These are phyloP conservation scores for Candida silvicultrix DNA, from an alignment of 805 yeast genomes.

Conservation along the genomic window DNA sequence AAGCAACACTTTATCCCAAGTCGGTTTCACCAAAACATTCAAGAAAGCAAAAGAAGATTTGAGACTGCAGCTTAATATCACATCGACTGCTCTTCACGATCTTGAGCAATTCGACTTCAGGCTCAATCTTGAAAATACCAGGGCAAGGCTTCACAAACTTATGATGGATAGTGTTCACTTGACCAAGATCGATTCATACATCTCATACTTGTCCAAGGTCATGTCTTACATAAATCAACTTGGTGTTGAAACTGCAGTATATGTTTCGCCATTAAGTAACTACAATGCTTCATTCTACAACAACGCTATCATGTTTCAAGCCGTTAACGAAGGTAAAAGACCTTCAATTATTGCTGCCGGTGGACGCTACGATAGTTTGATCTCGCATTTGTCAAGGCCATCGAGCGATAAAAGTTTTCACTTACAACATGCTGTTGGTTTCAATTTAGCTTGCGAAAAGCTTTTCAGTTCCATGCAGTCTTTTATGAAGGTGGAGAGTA, in stretches of 20 bases:
- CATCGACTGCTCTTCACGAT: constrained; percentile 79
- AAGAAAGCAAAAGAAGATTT: constrained; percentile 52
- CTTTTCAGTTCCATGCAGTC: constrained; percentile 45
- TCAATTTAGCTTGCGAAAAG: constrained; percentile 72
- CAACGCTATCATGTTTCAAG: constrained; percentile 86
- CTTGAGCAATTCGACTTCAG: constrained; percentile 75
- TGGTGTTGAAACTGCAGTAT: constrained; percentile 51
- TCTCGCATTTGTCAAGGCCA: constrained; percentile 59
- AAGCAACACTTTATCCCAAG: constrained; percentile 65
- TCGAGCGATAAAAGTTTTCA: constrained; percentile 29
- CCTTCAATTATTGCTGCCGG: constrained; percentile 71
- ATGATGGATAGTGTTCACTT: constrained; percentile 71
- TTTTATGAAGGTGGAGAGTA: constrained; percentile 33
- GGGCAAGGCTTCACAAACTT: constrained; percentile 52
- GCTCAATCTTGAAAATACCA: constrained; percentile 60
- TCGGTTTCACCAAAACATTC: constrained; percentile 62
- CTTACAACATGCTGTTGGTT: constrained; percentile 69
- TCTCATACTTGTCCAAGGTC: constrained; percentile 58
- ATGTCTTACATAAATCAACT: constrained; percentile 45
- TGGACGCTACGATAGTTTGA: constrained; percentile 81
- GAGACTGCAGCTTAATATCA: constrained; percentile 62
- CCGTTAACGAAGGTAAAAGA: constrained; percentile 56
- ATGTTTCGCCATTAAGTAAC: constrained; percentile 76
- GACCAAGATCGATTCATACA: constrained; percentile 52
- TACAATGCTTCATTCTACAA: constrained; percentile 75